Evolutionary conservation across 805 yeast species (phyloP).

Genomic region (Cyberlindnera japonica): DNA sequence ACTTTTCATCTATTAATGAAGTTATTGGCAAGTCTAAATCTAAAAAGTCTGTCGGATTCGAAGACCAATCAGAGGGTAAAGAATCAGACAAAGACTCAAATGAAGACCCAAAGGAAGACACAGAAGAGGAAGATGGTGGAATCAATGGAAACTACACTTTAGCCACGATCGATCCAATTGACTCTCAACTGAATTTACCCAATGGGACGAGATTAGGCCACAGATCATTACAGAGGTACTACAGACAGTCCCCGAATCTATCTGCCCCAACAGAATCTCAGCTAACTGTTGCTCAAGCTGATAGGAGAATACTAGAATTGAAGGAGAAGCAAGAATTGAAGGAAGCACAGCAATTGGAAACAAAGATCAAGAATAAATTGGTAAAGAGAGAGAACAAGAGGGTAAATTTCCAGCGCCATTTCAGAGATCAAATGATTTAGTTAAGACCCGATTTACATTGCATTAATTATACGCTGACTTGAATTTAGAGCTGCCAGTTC

Average conservation of each 20-base stretch:
- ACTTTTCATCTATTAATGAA: slow-evolving; percentile 64
- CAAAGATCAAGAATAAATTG: slow-evolving; percentile 39
- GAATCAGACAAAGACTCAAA: slow-evolving; percentile 21
- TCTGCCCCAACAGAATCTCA: slow-evolving; percentile 57
- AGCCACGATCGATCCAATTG: slow-evolving; percentile 47
- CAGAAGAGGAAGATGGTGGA: slow-evolving; percentile 26
- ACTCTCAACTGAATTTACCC: slow-evolving; percentile 68
- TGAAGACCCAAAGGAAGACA: slow-evolving; percentile 17
- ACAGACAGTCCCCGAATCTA: slow-evolving; percentile 63
- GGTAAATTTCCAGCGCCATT: slow-evolving; percentile 81
- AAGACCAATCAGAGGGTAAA: slow-evolving; percentile 16
- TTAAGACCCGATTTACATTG: slow-evolving; percentile 13
- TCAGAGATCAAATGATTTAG: slow-evolving; percentile 66
- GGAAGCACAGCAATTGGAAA: slow-evolving; percentile 37
- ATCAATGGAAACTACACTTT: slow-evolving; percentile 32
- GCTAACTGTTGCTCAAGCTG: slow-evolving; percentile 73
- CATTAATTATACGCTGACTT: background rate
- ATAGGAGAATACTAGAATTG: slow-evolving; percentile 58
- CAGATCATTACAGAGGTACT: slow-evolving; percentile 66
- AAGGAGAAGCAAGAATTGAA: slow-evolving; percentile 50
- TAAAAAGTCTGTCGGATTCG: slow-evolving; percentile 30
- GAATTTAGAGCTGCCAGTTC: too few species aligned
- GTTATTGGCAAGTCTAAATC: slow-evolving; percentile 27
- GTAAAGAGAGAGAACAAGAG: slow-evolving; percentile 56
- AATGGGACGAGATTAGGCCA: slow-evolving; percentile 81